A percentile compares a stretch with the other conserved stretches of the same genome.
Conservation (phyloP, 2,329 filamentous ascomycete genomes). For the Dryadomyces quercivorus region DNA sequence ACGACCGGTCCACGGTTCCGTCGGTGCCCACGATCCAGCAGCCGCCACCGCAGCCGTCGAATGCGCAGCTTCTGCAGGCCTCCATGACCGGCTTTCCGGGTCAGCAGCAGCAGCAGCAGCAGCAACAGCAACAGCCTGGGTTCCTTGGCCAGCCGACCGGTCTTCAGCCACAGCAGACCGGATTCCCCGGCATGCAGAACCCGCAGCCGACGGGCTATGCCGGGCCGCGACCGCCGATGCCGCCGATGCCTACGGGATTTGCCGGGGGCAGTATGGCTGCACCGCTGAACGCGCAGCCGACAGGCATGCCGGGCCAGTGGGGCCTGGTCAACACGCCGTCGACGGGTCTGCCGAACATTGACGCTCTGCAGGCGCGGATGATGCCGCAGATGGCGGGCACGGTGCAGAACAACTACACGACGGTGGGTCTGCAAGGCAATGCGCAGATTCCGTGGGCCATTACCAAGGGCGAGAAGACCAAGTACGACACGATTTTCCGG, state of each 20-base stretch:
- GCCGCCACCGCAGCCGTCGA: slow-evolving; percentile 64
- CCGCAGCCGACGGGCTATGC: slow-evolving; percentile 68
- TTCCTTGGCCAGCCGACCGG: slow-evolving; percentile 46
- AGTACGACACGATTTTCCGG: slow-evolving; percentile 89
- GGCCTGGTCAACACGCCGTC: slow-evolving; percentile 93
- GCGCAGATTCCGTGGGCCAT: slow-evolving; percentile 97
- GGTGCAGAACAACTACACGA: slow-evolving; percentile 60
- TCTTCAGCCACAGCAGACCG: slow-evolving; percentile 57
- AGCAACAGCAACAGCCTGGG: slow-evolving; percentile 35
- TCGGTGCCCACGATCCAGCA: slow-evolving; percentile 46
- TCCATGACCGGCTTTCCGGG: slow-evolving; percentile 59
- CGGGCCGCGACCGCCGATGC: slow-evolving; percentile 76
- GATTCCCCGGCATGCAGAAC: slow-evolving; percentile 53
- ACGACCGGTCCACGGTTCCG: slow-evolving; percentile 48
- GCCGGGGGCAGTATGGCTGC: slow-evolving; percentile 54
- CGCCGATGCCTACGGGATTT: slow-evolving; percentile 56
- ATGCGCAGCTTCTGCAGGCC: slow-evolving; percentile 47
- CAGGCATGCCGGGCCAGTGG: slow-evolving; percentile 88
- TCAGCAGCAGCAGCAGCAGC: slow-evolving; percentile 34
- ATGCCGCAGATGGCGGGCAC: slow-evolving; percentile 96
- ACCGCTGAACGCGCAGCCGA: slow-evolving; percentile 82
- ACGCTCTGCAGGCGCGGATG: slow-evolving; percentile 83
- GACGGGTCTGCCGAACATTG: slow-evolving; percentile 83
- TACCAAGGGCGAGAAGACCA: slow-evolving; percentile 95
- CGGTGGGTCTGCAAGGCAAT: slow-evolving; percentile 78